Percentiles rank a stretch among this genome's conserved stretches.
These are phyloP conservation scores for Podospora anserina DNA, from an alignment of 495 filamentous ascomycete genomes.

Conservation along the genomic window DNA sequence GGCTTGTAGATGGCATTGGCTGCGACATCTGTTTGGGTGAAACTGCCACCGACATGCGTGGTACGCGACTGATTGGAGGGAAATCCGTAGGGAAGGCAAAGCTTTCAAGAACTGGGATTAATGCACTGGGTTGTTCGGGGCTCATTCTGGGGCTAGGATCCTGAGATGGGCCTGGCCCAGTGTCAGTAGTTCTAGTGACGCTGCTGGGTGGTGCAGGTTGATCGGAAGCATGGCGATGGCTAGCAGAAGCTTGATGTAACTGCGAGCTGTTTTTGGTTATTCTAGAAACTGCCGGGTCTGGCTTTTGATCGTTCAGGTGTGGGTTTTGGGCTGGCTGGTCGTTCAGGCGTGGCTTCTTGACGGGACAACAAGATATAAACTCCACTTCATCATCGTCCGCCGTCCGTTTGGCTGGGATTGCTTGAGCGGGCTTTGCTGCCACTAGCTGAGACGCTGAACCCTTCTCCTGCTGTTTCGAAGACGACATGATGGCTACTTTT, in stretches of 20 bases:
- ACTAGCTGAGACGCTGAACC: neutral
- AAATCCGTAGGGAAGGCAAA: slow-evolving; percentile 16
- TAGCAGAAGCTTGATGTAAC: neutral
- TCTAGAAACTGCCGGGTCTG: slow-evolving; percentile 13
- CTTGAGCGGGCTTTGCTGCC: neutral
- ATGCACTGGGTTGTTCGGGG: slow-evolving; percentile 7
- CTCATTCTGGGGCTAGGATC: neutral
- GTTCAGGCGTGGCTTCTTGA: slow-evolving; percentile 36
- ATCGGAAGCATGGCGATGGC: slow-evolving; percentile 1
- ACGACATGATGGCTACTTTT: neutral
- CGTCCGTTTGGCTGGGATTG: slow-evolving; percentile 1
- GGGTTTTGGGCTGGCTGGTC: slow-evolving; percentile 25
- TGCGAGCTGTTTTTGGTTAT: neutral
- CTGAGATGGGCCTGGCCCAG: neutral
- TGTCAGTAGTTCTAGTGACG: neutral
- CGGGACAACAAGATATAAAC: slow-evolving; percentile 43
- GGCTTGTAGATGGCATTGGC: neutral
- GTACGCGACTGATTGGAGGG: neutral
- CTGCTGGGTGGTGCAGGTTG: neutral
- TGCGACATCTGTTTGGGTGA: slow-evolving; percentile 23
- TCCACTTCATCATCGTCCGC: slow-evolving; percentile 44
- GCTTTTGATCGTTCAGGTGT: slow-evolving; percentile 19
- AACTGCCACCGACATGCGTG: slow-evolving; percentile 14
- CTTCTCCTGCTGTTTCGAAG: neutral
- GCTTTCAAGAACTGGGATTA: slow-evolving; percentile 13